These are phyloP conservation scores for Aspergillus cejpii DNA, from an alignment of 2,329 filamentous ascomycete genomes.

Conservation along the genomic window DNA sequence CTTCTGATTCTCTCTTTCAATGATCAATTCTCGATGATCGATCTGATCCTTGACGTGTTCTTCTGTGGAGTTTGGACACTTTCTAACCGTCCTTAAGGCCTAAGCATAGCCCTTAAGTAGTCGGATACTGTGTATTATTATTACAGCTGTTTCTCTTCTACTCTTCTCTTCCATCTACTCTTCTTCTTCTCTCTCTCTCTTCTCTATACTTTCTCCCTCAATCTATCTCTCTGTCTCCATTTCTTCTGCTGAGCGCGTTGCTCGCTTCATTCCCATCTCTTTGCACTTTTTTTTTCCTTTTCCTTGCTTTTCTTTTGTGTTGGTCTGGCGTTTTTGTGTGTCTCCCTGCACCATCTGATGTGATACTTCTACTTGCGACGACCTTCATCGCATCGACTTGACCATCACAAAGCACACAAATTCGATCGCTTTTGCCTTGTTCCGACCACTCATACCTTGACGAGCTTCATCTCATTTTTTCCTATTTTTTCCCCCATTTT, in stretches of 20 bases:
- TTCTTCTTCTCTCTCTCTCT: constrained; percentile 5
- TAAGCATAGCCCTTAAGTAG: too few species aligned
- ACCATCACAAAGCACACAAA: constrained; percentile 11
- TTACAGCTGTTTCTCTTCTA: constrained; percentile 11
- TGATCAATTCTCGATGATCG: neutral
- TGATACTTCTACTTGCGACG: constrained; percentile 7
- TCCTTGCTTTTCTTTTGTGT: constrained; percentile 21
- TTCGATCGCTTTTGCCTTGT: constrained; percentile 15
- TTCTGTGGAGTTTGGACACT: too few species aligned
- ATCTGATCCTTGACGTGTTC: too few species aligned
- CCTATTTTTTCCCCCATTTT: constrained; percentile 7
- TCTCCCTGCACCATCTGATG: constrained; percentile 17
- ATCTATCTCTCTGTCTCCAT: constrained; percentile 7
- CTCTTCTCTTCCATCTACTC: constrained; percentile 9
- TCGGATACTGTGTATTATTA: neutral
- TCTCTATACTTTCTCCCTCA: constrained; percentile 11
- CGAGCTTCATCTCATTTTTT: constrained; percentile 17
- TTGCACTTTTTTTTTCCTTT: constrained; percentile 10
- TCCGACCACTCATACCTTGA: constrained; percentile 22
- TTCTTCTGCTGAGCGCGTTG: constrained; percentile 16
- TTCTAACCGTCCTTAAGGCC: too few species aligned
- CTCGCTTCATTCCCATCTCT: constrained; percentile 18
- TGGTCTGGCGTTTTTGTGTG: constrained; percentile 25
- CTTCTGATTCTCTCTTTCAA: constrained; percentile 3
- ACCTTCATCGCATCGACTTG: constrained; percentile 15